Evolutionary conservation across 768 basidiomycete species (phyloP).

Genomic region (Strobilomyces echinocephalus): DNA sequence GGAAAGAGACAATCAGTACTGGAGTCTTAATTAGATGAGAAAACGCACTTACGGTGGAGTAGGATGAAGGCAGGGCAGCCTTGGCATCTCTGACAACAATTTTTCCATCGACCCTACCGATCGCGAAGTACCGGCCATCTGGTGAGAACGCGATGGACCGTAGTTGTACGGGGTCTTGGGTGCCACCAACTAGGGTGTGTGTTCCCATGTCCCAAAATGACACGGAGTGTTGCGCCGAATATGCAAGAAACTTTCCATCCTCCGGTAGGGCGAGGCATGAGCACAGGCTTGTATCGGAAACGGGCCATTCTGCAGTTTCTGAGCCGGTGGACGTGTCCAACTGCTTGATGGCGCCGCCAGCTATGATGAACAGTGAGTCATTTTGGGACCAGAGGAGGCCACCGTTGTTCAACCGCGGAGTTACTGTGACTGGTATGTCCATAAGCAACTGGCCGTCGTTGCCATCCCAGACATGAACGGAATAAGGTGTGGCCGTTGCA

Average conservation of each 20-base stretch:
- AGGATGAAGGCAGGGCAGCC: background rate
- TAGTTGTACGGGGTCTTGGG: background rate
- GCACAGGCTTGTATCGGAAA: background rate
- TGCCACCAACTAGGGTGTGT: no score
- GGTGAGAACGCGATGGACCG: background rate
- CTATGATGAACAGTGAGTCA: no score
- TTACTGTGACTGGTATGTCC: background rate
- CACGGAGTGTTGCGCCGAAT: background rate
- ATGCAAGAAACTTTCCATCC: background rate
- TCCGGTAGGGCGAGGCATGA: background rate
- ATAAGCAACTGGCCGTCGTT: background rate
- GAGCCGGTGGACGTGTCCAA: background rate
- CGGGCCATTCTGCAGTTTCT: background rate
- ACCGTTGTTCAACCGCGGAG: background rate
- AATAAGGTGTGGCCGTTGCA: background rate
- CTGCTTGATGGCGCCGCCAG: background rate
- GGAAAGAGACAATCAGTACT: background rate
- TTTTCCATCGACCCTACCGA: background rate
- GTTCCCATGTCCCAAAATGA: background rate
- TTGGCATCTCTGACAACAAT: background rate
- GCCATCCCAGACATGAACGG: background rate
- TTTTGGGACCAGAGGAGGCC: no score
- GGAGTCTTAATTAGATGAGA: background rate
- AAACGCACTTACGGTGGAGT: background rate
- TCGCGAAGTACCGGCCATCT: background rate